These are phyloP conservation scores for Xylaria flabelliformis DNA, from an alignment of 495 filamentous ascomycete genomes.

Conservation along the genomic window DNA sequence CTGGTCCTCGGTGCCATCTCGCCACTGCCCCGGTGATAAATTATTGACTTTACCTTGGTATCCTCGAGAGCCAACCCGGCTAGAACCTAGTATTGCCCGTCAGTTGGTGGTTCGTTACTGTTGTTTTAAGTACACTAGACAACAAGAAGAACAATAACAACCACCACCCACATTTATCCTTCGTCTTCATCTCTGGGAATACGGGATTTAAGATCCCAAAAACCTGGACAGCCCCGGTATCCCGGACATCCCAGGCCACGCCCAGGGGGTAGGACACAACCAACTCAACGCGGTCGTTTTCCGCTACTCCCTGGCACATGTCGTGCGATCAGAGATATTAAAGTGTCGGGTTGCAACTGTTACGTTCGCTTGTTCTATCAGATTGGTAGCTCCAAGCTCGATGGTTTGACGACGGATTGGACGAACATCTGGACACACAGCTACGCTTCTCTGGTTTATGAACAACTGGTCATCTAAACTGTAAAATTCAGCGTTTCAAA, in stretches of 20 bases:
- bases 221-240: not conserved
- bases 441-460: not conserved
- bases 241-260: not conserved
- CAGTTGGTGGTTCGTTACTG: conserved; percentile 1
- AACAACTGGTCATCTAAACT: not conserved
- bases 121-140: not conserved
- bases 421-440: not conserved
- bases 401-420: not conserved
- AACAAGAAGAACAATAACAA: not conserved
- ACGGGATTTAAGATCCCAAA: not conserved
- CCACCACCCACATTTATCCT: not conserved
- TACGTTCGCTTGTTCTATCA: not conserved
- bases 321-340: conserved; percentile 1
- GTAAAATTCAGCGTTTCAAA: not conserved
- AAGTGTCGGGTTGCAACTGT: not conserved
- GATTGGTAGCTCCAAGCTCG: not conserved
- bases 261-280: not conserved
- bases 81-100: not conserved
- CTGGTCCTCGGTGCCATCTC: not conserved
- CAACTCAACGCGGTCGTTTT: not conserved
- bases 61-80: not conserved
- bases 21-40: not conserved
- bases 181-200: not conserved
- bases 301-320: not conserved
- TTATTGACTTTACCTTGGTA: not conserved